Evolutionary conservation across 768 basidiomycete species (phyloP), one percentile per base, ranked within the genome.

Genomic region (Kwoniella sp.): DNA sequence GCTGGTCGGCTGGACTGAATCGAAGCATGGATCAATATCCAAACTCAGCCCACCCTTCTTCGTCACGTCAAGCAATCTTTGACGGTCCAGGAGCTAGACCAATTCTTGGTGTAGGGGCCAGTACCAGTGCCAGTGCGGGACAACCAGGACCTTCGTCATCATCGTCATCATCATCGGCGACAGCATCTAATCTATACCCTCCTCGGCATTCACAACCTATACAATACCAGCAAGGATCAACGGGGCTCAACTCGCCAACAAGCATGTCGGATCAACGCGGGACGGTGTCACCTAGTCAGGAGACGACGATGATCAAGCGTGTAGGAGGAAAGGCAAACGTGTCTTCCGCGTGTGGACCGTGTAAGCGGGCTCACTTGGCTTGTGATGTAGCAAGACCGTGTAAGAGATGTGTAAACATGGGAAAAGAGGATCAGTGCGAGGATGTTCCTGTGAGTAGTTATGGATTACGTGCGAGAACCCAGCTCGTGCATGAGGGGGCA

Each of bases 381-480:
- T 77, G 75, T 55, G 75, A 77, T 56, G 68, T 71, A 3, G 60
- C 60, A 1, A 49, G 75, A 54, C 75, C 75, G 7, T 77, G 75
- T 49, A 72, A 72, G 55, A 47, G 75, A 36, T 77, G 75, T 64
- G 63, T 67, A 5, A 74, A 67, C 25, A 64, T 74, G 67, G 72
- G 73, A 27, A 77, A 77, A 50, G 69, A 67, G 51, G 69, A 72
- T 44, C 49, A 55, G 10, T 77, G 75, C 52, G 68, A 70, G 64
- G 75, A 77, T 65, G 69, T 74, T n/a, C 72, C 75, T 12, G 75
- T 77, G 58, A 69, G 75, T 74, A 6, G 19, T n/a, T 24, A 9
- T 46, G 7, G n/a, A n/a, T n/a, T n/a, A n/a, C n/a, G n/a, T n/a
- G n/a, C n/a, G n/a, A n/a, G n/a, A n/a, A n/a, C n/a, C n/a, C n/a